A percentile compares a stretch with the other conserved stretches of the same genome.
Conservation (phyloP, 164 flowering plant species). For the Saururus chinensis region DNA sequence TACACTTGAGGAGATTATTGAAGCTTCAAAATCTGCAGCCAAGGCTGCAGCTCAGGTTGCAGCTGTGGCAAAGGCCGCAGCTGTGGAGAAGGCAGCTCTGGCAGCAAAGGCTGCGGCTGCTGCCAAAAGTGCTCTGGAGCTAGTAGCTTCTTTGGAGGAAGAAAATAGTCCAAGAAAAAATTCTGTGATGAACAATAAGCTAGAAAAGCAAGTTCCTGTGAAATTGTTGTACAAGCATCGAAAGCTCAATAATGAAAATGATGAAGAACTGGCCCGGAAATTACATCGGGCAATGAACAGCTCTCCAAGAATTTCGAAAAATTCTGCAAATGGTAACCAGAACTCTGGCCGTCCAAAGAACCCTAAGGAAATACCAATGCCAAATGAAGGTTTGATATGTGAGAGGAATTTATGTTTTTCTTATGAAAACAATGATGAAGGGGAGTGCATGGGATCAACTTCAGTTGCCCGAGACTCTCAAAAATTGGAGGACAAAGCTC, state of each 20-base stretch:
- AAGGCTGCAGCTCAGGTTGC: conserved; percentile 52
- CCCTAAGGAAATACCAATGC: conserved; percentile 19
- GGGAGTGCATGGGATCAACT: conserved; percentile 8
- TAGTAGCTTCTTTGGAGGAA: conserved; percentile 47
- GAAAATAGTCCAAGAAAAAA: conserved; percentile 24
- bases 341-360: conserved; percentile 43
- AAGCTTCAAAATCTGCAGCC: conserved; percentile 63
- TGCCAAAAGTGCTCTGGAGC: conserved; percentile 71
- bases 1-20: conserved; percentile 57
- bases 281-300: conserved; percentile 72
- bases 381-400: conserved; percentile 17
- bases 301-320: conserved; percentile 65
- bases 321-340: conserved; percentile 25
- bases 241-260: conserved; percentile 30
- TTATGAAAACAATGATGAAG: conserved; percentile 25
- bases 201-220: conserved; percentile 72
- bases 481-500: conserved; percentile 22
- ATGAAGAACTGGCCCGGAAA: conserved; percentile 72
- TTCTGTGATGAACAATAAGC: conserved; percentile 39
- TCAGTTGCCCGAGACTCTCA: conserved; percentile 10
- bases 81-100: conserved; percentile 71
- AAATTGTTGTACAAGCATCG: conserved; percentile 54
- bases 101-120: conserved; percentile 78
- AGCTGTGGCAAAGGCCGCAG: conserved; percentile 63
- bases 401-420: conserved; percentile 21